Conservation (phyloP, 192 early-diverging fungal species). For the Linnemannia elongata region DNA sequence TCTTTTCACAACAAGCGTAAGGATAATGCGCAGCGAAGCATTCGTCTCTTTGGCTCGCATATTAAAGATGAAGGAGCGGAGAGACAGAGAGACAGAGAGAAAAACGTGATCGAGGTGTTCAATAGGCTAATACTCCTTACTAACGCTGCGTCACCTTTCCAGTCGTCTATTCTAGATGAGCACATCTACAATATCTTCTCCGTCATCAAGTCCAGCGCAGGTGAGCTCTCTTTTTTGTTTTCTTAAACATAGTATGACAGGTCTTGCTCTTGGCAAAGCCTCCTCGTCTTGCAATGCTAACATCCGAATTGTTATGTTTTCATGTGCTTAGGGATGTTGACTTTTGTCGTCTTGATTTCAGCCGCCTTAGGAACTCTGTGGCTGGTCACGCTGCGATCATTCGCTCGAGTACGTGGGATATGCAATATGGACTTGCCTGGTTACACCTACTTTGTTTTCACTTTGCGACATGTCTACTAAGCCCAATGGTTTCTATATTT, state of each 20-base stretch:
- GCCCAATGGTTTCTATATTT: neutral
- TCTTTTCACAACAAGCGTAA: constrained; percentile 68
- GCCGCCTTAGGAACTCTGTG: constrained; percentile 43
- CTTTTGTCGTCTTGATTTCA: constrained; percentile 41
- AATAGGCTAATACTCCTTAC: neutral
- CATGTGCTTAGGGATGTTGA: constrained; percentile 41
- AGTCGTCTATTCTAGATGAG: constrained; percentile 51
- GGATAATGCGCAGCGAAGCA: neutral
- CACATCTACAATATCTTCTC: constrained; percentile 57
- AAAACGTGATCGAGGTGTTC: neutral
- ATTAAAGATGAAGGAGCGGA: neutral
- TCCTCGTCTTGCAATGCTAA: neutral
- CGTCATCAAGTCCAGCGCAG: constrained; percentile 63
- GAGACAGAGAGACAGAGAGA: neutral
- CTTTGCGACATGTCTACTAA: neutral
- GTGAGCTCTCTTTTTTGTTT: constrained; percentile 27
- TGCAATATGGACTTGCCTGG: neutral
- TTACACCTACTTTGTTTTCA: neutral
- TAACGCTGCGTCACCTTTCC: neutral
- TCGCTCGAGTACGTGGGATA: constrained; percentile 28
- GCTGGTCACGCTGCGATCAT: constrained; percentile 41
- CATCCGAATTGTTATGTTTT: neutral
- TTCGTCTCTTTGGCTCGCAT: constrained; percentile 5
- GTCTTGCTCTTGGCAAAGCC: neutral
- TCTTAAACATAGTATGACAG: neutral